Percentiles rank a stretch among this genome's conserved stretches.
These are phyloP conservation scores for Populus hybrid DNA, from an alignment of 441 rosid species.

Conservation along the genomic window DNA sequence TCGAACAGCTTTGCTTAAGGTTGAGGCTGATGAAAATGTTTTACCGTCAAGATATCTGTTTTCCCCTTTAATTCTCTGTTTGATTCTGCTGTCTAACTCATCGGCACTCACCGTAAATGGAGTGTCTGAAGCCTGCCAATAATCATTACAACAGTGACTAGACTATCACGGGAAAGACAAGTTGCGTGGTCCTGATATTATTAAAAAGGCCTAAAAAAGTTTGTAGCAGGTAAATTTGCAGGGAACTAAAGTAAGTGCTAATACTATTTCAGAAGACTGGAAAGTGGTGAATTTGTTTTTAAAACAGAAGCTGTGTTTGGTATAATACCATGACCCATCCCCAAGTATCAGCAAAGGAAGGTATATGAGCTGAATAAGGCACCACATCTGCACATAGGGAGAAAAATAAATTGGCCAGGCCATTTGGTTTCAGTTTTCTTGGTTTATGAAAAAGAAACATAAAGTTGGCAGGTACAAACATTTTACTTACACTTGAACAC, in stretches of 20 bases:
- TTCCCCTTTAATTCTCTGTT: constrained; percentile 47
- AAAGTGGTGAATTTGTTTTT: not conserved
- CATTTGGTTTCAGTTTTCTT: not conserved
- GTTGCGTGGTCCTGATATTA: not conserved
- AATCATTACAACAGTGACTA: not conserved
- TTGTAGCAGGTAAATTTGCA: not conserved
- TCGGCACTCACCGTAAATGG: constrained; percentile 38
- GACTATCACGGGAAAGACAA: not conserved
- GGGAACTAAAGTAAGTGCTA: not conserved
- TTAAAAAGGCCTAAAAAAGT: not conserved
- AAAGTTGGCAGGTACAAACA: not conserved
- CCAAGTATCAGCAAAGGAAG: constrained; percentile 70
- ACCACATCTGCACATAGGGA: constrained; percentile 43
- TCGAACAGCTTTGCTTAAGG: constrained; percentile 51
- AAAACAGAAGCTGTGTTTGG: not conserved
- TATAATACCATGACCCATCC: constrained; percentile 66
- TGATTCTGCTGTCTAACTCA: constrained; percentile 44
- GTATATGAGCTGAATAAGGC: constrained; percentile 61
- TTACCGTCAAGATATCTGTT: constrained; percentile 50
- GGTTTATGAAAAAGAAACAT: not conserved
- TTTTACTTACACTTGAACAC: constrained; percentile 48
- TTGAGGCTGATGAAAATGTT: constrained; percentile 49
- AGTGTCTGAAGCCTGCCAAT: constrained; percentile 48
- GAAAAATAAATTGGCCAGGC: not conserved
- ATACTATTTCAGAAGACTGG: not conserved